phyloP scores from a whole-genome alignment of 305 asterid genomes.

The Fraxinus dipetala region DNA sequence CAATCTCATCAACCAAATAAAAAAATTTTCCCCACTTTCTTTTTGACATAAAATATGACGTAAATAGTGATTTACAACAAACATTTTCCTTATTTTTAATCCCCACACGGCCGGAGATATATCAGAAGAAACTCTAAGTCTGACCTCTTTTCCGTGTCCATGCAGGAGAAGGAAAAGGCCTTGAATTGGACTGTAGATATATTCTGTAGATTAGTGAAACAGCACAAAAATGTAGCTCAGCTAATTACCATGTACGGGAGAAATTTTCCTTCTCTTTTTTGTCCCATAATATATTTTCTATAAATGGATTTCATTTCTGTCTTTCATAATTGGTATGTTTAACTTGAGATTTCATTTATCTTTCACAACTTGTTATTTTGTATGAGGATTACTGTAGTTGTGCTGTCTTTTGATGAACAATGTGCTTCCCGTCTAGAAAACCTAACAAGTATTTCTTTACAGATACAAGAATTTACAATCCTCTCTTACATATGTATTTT shows the following conservation, averaged over 20 bases:
- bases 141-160: slow-evolving; percentile 29
- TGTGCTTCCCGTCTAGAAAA: not conserved
- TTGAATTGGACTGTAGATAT: slow-evolving; percentile 86
- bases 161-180: slow-evolving; percentile 98
- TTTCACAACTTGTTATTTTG: not conserved
- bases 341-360: slow-evolving; percentile 1
- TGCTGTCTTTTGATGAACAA: slow-evolving; percentile 23
- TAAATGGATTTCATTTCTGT: not conserved
- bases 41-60: not conserved
- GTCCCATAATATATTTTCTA: slow-evolving; percentile 1
- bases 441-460: not conserved
- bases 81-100: not conserved
- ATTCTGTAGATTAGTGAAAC: slow-evolving; percentile 97
- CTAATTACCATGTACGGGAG: slow-evolving; percentile 74
- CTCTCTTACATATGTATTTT: not conserved
- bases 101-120: not conserved
- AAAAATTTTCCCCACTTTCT: not conserved
- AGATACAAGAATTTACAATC: not conserved
- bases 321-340: not conserved
- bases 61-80: not conserved
- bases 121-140: not conserved
- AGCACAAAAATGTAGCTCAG: slow-evolving; percentile 83
- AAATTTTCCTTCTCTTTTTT: slow-evolving; percentile 18
- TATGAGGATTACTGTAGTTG: not conserved
- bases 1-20: not conserved